These are phyloP conservation scores for Xerocomellus chrysenteron DNA, from an alignment of 768 basidiomycete genomes.

Conservation along the genomic window DNA sequence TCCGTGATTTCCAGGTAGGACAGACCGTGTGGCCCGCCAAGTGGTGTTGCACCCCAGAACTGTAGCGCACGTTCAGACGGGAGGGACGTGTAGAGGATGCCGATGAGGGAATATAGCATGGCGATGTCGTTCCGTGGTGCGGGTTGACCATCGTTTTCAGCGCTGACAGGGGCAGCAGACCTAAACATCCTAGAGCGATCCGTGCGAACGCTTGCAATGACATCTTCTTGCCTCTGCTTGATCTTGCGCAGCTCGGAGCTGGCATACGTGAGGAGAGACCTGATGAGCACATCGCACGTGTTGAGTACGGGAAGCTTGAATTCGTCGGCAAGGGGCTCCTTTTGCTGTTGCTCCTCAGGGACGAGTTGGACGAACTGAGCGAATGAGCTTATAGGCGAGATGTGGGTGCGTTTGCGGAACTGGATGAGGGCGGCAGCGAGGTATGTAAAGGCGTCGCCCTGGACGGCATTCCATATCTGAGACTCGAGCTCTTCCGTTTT, in stretches of 20 bases:
- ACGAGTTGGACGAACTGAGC: conserved; percentile 40
- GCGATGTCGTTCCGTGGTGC: conserved; percentile 82
- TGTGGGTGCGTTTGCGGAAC: conserved; percentile 41
- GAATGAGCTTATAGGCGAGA: conserved; percentile 35
- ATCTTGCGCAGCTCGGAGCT: conserved; percentile 83
- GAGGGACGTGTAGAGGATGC: conserved; percentile 72
- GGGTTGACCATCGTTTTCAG: conserved; percentile 41
- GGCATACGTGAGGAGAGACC: conserved; percentile 70
- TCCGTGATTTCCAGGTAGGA: conserved; percentile 63
- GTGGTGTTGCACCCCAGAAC: conserved; percentile 76
- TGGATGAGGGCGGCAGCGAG: conserved; percentile 60
- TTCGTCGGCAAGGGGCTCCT: conserved; percentile 42
- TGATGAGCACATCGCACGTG: conserved; percentile 68
- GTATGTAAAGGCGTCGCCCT: conserved; percentile 78
- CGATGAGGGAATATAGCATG: conserved; percentile 79
- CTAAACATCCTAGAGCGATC: conserved; percentile 57
- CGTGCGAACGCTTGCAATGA: conserved; percentile 63
- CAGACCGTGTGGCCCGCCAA: conserved; percentile 38
- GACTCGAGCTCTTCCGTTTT: conserved; percentile 78
- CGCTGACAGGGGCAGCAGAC: conserved; percentile 42
- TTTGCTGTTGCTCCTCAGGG: conserved; percentile 35
- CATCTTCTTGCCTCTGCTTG: conserved; percentile 88
- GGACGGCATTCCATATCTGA: conserved; percentile 80
- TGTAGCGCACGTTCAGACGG: conserved; percentile 77
- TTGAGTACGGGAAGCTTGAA: conserved; percentile 55